A percentile compares a stretch with the other conserved stretches of the same genome.
Conservation (phyloP, 2,329 filamentous ascomycete species). For the Aspergillus pseudoviridinutans region DNA sequence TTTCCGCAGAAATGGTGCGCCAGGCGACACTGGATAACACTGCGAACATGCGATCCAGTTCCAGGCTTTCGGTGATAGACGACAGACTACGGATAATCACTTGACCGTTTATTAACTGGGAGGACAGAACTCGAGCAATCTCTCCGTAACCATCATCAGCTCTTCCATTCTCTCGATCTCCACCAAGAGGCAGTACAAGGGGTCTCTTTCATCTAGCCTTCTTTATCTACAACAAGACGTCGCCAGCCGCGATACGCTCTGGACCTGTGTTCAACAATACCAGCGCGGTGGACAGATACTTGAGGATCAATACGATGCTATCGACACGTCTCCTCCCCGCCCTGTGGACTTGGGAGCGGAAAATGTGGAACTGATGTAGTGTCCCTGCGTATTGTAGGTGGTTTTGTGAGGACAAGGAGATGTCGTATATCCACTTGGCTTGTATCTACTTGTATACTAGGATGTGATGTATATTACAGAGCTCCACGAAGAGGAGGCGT, state of each 20-base stretch:
- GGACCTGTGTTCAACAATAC: constrained; percentile 29
- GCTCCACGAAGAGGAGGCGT: background rate
- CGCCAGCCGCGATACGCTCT: constrained; percentile 26
- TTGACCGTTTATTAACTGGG: background rate
- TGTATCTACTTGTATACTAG: background rate
- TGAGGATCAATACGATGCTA: constrained; percentile 44
- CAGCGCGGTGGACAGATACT: constrained; percentile 54
- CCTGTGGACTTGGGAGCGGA: background rate
- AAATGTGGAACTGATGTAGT: background rate
- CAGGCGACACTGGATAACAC: background rate
- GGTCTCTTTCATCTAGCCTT: background rate
- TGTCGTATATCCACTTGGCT: background rate
- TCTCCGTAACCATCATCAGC: background rate
- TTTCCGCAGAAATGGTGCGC: background rate
- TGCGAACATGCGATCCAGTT: background rate
- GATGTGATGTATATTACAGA: background rate
- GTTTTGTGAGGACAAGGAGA: background rate
- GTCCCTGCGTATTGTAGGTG: background rate
- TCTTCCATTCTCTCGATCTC: background rate
- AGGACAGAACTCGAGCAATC: background rate
- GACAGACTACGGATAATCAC: background rate
- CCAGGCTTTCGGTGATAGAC: background rate
- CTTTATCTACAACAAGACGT: constrained; percentile 18
- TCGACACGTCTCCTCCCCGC: background rate
- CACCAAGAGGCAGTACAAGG: background rate